Percentiles rank a stretch among this genome's conserved stretches.
Evolutionary conservation across 495 filamentous ascomycete species (phyloP).

Genomic region (Collariella sp.): DNA sequence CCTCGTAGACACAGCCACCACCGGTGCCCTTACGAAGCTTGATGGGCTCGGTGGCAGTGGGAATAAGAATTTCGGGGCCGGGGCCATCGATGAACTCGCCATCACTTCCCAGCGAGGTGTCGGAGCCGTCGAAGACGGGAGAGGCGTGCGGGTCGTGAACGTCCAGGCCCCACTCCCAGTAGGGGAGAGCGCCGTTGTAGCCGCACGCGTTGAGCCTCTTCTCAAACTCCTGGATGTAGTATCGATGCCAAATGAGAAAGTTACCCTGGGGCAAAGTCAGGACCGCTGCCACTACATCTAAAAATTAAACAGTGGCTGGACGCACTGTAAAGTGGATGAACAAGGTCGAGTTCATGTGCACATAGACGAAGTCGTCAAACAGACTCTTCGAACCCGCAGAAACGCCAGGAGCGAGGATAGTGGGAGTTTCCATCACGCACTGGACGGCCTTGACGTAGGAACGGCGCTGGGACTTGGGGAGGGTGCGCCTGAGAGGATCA

Average conservation of each 20-base stretch:
- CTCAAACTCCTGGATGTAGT: slow-evolving; percentile 57
- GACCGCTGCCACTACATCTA: no score
- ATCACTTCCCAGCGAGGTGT: slow-evolving; percentile 53
- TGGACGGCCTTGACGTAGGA: slow-evolving; percentile 57
- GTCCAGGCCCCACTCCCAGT: slow-evolving; percentile 58
- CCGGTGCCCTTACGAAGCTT: slow-evolving; percentile 44
- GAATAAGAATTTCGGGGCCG: slow-evolving; percentile 14
- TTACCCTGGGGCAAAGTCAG: slow-evolving; percentile 35
- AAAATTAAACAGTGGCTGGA: no score
- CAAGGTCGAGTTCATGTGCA: slow-evolving; percentile 54
- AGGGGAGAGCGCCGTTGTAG: slow-evolving; percentile 48
- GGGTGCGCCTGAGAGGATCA: slow-evolving; percentile 33
- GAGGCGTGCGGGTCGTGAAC: slow-evolving; percentile 43
- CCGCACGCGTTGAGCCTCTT: slow-evolving; percentile 61
- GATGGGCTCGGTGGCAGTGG: slow-evolving; percentile 1
- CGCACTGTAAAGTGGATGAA: slow-evolving; percentile 50
- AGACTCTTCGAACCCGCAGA: slow-evolving; percentile 14
- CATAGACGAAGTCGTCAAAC: slow-evolving; percentile 62
- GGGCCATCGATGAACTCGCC: slow-evolving; percentile 36
- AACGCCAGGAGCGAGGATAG: slow-evolving; percentile 28
- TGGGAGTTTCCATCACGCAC: slow-evolving; percentile 51
- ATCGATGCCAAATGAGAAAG: slow-evolving; percentile 65
- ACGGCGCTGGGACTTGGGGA: slow-evolving; percentile 41
- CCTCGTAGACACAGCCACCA: slow-evolving; percentile 55
- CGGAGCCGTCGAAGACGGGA: slow-evolving; percentile 53